Conservation (phyloP, 1,284 basidiomycete genomes). For the Leccinum huronense region DNA sequence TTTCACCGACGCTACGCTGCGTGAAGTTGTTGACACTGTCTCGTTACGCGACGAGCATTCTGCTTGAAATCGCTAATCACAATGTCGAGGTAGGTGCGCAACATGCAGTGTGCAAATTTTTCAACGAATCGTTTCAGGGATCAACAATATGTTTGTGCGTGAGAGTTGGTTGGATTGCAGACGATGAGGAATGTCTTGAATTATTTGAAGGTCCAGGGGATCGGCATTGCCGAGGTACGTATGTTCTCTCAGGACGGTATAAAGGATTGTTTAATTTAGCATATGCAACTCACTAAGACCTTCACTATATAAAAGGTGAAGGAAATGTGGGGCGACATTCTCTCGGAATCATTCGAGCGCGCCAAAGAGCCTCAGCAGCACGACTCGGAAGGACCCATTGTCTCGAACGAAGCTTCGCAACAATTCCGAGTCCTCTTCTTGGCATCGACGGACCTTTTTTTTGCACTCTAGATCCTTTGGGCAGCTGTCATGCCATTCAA, state of each 20-base stretch:
- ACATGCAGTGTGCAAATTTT: neutral
- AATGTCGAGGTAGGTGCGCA: slow-evolving; percentile 82
- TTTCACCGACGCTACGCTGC: slow-evolving; percentile 89
- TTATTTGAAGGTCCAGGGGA: slow-evolving; percentile 95
- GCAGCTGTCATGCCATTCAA: slow-evolving; percentile 98
- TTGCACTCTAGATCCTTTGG: slow-evolving; percentile 92
- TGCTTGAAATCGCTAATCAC: slow-evolving; percentile 96
- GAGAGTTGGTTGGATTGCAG: slow-evolving; percentile 90
- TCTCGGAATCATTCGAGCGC: slow-evolving; percentile 77
- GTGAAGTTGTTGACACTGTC: slow-evolving; percentile 94
- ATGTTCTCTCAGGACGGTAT: neutral
- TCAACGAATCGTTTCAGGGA: slow-evolving; percentile 47
- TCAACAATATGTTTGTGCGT: slow-evolving; percentile 97
- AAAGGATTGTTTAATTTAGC: slow-evolving; percentile 8
- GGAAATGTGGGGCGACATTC: slow-evolving; percentile 89
- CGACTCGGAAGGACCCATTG: slow-evolving; percentile 84
- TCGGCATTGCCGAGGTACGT: slow-evolving; percentile 87
- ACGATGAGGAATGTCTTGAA: slow-evolving; percentile 96
- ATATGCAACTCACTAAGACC: slow-evolving; percentile 71
- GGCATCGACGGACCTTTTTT: slow-evolving; percentile 97
- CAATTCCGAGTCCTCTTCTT: slow-evolving; percentile 77
- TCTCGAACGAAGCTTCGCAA: slow-evolving; percentile 96
- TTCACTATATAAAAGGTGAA: slow-evolving; percentile 87
- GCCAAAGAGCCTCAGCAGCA: slow-evolving; percentile 78
- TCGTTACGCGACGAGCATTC: slow-evolving; percentile 68